A percentile compares a stretch with the other conserved stretches of the same genome.
These are phyloP conservation scores for Teratosphaeria pseudoeucalypti DNA, from an alignment of 2,329 filamentous ascomycete species.

Conservation along the genomic window DNA sequence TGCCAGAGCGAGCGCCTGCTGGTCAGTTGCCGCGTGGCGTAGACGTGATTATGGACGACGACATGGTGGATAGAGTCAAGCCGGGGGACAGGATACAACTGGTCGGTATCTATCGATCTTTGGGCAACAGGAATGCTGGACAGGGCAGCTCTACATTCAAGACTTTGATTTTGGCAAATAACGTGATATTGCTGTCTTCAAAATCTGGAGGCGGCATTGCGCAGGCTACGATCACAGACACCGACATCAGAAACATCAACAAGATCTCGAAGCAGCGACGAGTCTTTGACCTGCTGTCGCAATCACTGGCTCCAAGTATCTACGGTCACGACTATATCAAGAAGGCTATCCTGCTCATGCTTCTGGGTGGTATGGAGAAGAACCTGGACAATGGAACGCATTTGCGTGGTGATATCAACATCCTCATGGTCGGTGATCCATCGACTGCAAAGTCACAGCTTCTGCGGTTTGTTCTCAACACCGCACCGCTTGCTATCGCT, in stretches of 20 bases:
- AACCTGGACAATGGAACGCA: slow-evolving; percentile 97
- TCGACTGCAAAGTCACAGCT: slow-evolving; percentile 98
- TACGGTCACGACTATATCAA: slow-evolving; percentile 97
- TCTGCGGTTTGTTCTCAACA: slow-evolving; percentile 92
- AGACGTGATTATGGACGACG: slow-evolving; percentile 93
- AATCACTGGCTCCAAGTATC: slow-evolving; percentile 91
- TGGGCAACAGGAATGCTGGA: slow-evolving; percentile 88
- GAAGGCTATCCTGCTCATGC: slow-evolving; percentile 90
- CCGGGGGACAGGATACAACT: slow-evolving; percentile 92
- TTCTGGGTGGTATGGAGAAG: slow-evolving; percentile 94
- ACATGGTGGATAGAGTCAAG: slow-evolving; percentile 88
- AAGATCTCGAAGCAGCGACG: slow-evolving; percentile 92
- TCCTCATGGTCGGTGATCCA: slow-evolving; percentile 96
- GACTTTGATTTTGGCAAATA: slow-evolving; percentile 87
- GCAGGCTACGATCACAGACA: slow-evolving; percentile 85
- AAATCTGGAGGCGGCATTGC: slow-evolving; percentile 93
- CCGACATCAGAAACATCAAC: slow-evolving; percentile 97
- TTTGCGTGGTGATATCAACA: slow-evolving; percentile 96
- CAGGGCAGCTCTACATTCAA: slow-evolving; percentile 90
- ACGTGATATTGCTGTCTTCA: slow-evolving; percentile 85
- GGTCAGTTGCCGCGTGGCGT: slow-evolving; percentile 91
- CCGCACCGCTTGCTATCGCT: slow-evolving; percentile 88
- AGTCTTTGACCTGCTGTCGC: slow-evolving; percentile 82
- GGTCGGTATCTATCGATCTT: slow-evolving; percentile 88
- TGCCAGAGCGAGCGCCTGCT: slow-evolving; percentile 92